These are phyloP conservation scores for Alternaria solani DNA, from an alignment of 2,329 filamentous ascomycete species.

Conservation along the genomic window DNA sequence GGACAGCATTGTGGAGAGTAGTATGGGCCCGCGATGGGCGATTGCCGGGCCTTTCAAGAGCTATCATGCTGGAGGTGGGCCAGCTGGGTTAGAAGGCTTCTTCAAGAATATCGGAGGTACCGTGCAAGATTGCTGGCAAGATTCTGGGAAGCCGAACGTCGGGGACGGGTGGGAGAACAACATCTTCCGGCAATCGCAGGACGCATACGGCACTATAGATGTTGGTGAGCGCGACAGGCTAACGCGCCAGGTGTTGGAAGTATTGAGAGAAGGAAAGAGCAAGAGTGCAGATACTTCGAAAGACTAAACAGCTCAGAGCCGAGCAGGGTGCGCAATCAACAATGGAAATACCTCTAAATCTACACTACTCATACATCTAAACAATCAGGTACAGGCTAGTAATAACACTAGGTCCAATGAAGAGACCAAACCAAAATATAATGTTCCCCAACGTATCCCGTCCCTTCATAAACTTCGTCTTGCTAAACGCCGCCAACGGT, in stretches of 20 bases:
- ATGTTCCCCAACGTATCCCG: conserved; percentile 73
- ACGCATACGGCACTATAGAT: conserved; percentile 58
- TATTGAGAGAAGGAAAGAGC: conserved; percentile 44
- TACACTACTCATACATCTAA: conserved; percentile 24
- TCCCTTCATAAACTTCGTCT: conserved; percentile 71
- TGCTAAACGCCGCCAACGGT: conserved; percentile 72
- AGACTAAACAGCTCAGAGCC: neutral
- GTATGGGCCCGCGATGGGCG: conserved; percentile 39
- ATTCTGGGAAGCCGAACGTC: conserved; percentile 55
- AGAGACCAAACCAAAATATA: conserved; percentile 81
- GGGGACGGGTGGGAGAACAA: conserved; percentile 57
- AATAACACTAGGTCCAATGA: conserved; percentile 74
- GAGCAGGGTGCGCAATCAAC: neutral
- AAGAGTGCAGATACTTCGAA: neutral
- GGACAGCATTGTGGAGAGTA: conserved; percentile 56
- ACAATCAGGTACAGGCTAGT: conserved; percentile 62
- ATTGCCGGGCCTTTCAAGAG: conserved; percentile 64
- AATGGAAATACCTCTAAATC: neutral
- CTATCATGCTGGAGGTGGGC: conserved; percentile 66
- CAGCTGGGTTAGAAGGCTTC: conserved; percentile 61
- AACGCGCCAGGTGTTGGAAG: conserved; percentile 54
- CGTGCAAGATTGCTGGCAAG: conserved; percentile 63
- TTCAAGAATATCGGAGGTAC: conserved; percentile 65
- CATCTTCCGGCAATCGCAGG: conserved; percentile 56
- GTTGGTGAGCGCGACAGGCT: conserved; percentile 52